Conservation (phyloP, 331 rosid genomes). For the Quercus tomentella region DNA sequence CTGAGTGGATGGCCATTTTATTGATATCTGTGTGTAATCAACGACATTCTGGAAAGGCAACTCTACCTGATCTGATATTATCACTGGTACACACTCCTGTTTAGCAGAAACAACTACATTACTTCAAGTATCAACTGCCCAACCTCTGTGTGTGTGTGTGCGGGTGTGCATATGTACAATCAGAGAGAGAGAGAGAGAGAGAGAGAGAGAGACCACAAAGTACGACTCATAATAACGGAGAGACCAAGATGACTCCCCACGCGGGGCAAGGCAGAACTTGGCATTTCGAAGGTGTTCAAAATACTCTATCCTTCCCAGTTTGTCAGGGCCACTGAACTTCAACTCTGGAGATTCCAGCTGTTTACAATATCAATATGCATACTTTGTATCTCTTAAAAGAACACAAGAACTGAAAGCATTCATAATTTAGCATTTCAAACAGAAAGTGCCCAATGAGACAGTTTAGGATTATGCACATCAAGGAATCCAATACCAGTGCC, state of each 20-base stretch:
- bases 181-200: background rate
- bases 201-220: conserved; percentile 75
- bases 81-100: conserved; percentile 91
- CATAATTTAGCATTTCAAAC: background rate
- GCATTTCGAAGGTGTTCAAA: conserved; percentile 84
- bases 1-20: conserved; percentile 89
- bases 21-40: conserved; percentile 80
- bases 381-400: conserved; percentile 16
- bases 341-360: conserved; percentile 98
- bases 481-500: background rate
- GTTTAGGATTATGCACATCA: background rate
- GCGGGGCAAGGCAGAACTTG: conserved; percentile 92
- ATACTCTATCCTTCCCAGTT: conserved; percentile 75
- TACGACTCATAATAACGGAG: conserved; percentile 91
- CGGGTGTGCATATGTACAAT: background rate
- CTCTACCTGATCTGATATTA: conserved; percentile 80
- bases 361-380: conserved; percentile 42
- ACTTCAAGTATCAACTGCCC: background rate
- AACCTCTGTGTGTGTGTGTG: background rate
- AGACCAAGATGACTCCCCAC: conserved; percentile 99
- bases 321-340: conserved; percentile 78
- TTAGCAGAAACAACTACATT: conserved; percentile 1
- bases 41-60: conserved; percentile 90
- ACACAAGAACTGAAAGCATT: background rate
- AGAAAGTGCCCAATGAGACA: background rate